phyloP scores from a whole-genome alignment of 805 yeast genomes.

The Cyberlindnera samutprakarnensis region DNA sequence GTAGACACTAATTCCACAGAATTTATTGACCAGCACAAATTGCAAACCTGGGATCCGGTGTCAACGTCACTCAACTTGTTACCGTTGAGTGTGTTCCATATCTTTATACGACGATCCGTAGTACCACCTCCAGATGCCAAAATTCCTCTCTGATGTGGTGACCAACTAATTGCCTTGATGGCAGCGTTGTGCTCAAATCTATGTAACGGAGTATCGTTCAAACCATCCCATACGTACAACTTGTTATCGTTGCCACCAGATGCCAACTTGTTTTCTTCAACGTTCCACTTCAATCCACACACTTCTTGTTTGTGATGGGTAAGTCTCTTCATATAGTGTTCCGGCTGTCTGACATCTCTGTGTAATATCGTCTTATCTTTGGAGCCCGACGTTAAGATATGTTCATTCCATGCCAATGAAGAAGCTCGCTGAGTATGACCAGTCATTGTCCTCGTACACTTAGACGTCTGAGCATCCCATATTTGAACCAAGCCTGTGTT shows the following conservation, averaged over 20 bases:
- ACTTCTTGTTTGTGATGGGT: constrained; percentile 87
- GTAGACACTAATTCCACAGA: constrained; percentile 90
- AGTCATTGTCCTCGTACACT: constrained; percentile 83
- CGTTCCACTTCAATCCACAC: constrained; percentile 93
- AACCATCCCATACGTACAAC: constrained; percentile 82
- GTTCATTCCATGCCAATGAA: constrained; percentile 91
- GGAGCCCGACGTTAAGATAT: constrained; percentile 79
- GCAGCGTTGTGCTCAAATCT: constrained; percentile 91
- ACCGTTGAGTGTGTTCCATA: constrained; percentile 89
- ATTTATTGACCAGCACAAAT: constrained; percentile 85
- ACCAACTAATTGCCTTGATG: constrained; percentile 95
- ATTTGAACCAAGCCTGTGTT: constrained; percentile 82
- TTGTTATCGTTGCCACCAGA: constrained; percentile 94
- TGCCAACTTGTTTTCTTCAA: constrained; percentile 84
- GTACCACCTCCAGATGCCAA: constrained; percentile 97
- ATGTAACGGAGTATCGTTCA: constrained; percentile 55
- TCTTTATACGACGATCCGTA: constrained; percentile 80
- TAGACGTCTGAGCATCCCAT: constrained; percentile 82
- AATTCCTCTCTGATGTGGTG: constrained; percentile 92
- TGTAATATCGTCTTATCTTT: constrained; percentile 80
- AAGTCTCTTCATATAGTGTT: constrained; percentile 67
- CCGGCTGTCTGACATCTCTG: constrained; percentile 84
- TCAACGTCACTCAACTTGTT: constrained; percentile 69
- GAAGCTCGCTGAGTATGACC: constrained; percentile 86
- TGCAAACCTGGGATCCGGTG: constrained; percentile 95